Conservation (phyloP, 192 early-diverging fungal species). For the Umbelopsis sp. region DNA sequence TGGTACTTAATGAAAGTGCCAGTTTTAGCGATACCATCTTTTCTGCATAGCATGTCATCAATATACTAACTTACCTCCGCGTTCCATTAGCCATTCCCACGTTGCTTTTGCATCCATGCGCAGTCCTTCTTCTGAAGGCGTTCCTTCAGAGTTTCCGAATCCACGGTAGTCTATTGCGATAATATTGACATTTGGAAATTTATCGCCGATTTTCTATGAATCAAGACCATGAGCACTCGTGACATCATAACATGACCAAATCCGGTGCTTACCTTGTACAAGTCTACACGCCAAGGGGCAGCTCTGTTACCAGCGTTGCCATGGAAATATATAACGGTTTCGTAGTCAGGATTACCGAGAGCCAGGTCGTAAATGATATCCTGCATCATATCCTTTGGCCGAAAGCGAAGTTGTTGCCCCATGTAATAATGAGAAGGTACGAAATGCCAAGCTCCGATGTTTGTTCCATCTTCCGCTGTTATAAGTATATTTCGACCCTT, state of each 20-base stretch:
- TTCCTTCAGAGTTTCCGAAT: constrained; percentile 40
- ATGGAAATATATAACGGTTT: constrained; percentile 43
- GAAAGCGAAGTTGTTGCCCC: constrained; percentile 16
- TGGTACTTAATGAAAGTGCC: constrained; percentile 10
- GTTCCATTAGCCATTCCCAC: constrained; percentile 22
- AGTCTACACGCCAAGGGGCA: constrained; percentile 34
- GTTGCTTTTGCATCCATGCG: constrained; percentile 32
- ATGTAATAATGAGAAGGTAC: constrained; percentile 33
- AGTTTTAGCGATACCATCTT: background rate
- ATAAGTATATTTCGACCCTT: constrained; percentile 34
- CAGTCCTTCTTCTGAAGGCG: constrained; percentile 36
- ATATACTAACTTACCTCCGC: constrained; percentile 15
- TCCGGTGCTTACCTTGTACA: constrained; percentile 32
- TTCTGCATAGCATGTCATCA: background rate
- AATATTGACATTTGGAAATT: constrained; percentile 31
- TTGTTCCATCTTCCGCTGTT: constrained; percentile 29
- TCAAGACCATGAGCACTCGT: background rate
- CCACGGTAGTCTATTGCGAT: constrained; percentile 43
- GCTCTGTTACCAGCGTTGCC: constrained; percentile 43
- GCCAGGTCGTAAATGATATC: constrained; percentile 28
- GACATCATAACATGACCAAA: background rate
- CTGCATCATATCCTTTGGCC: background rate
- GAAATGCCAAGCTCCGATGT: constrained; percentile 42
- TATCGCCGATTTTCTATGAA: constrained; percentile 18
- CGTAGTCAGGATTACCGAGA: constrained; percentile 23